These are phyloP conservation scores for Euptelea pleiosperma DNA, from an alignment of 164 flowering plant genomes.

Conservation along the genomic window DNA sequence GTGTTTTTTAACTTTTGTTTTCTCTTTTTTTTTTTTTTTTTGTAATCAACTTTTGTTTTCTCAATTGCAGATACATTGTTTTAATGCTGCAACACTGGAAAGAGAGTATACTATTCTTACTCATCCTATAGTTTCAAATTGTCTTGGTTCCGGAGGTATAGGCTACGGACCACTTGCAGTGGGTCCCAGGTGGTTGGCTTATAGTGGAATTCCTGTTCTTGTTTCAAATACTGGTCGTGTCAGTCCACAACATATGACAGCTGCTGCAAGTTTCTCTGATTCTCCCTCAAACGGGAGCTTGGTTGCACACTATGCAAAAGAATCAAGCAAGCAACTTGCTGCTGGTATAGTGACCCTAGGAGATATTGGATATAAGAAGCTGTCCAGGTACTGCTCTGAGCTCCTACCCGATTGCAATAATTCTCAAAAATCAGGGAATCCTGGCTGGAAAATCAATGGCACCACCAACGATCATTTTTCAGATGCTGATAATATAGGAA, in stretches of 20 bases:
- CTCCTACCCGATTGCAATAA: conserved; percentile 51
- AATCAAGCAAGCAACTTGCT: conserved; percentile 86
- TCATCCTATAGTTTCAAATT: conserved; percentile 44
- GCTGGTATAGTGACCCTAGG: conserved; percentile 77
- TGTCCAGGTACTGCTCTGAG: conserved; percentile 72
- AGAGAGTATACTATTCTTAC: conserved; percentile 66
- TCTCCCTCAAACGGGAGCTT: conserved; percentile 55
- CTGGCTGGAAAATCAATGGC: conserved; percentile 42
- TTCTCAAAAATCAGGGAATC: conserved; percentile 37
- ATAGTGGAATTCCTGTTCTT: conserved; percentile 61
- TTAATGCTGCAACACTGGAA: conserved; percentile 69
- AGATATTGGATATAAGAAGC: conserved; percentile 70
- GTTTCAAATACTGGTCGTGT: conserved; percentile 48
- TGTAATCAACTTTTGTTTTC: too few species aligned
- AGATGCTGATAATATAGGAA: conserved; percentile 64
- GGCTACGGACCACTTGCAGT: conserved; percentile 84
- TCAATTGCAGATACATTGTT: conserved; percentile 76
- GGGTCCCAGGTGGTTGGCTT: conserved; percentile 84
- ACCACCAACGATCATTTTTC: conserved; percentile 39
- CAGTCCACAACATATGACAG: conserved; percentile 63
- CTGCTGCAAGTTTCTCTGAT: conserved; percentile 36
- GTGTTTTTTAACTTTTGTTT: neutral
- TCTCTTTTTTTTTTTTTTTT: neutral
- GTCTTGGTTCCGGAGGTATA: conserved; percentile 43
- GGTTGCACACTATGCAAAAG: conserved; percentile 75